phyloP scores from a whole-genome alignment of 495 filamentous ascomycete genomes.

The Penicillium tannophilum region DNA sequence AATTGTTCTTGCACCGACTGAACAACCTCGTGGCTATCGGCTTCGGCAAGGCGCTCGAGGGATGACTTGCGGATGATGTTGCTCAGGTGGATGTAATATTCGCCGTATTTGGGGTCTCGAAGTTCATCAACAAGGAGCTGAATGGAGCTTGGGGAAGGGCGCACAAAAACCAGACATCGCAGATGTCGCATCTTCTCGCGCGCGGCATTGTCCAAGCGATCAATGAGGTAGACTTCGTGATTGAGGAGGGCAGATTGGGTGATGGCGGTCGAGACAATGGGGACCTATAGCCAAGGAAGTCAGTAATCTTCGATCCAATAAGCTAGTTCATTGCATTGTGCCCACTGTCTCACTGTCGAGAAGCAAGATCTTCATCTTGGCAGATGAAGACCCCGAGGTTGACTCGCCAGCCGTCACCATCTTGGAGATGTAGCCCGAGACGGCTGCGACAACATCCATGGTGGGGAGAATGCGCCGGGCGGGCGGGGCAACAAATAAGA shows the following conservation, averaged over 20 bases:
- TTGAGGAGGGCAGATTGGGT: constrained; percentile 95
- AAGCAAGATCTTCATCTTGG: constrained; percentile 98
- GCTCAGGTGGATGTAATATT: constrained; percentile 96
- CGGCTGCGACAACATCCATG: constrained; percentile 93
- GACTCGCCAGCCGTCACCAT: constrained; percentile 90
- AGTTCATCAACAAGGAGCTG: constrained; percentile 94
- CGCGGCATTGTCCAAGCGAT: constrained; percentile 86
- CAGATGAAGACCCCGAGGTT: constrained; percentile 63
- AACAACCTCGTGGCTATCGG: constrained; percentile 97
- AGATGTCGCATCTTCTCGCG: constrained; percentile 98
- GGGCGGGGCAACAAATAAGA: constrained; percentile 7
- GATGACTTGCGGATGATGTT: constrained; percentile 97
- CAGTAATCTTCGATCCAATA: constrained; percentile 16
- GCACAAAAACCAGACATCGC: constrained; percentile 88
- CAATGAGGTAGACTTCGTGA: constrained; percentile 96
- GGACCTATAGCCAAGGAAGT: constrained; percentile 53
- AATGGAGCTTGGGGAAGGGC: constrained; percentile 87
- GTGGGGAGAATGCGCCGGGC: constrained; percentile 20
- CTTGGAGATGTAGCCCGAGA: constrained; percentile 95
- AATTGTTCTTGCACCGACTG: constrained; percentile 92
- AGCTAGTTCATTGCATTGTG: constrained; percentile 29
- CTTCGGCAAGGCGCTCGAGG: constrained; percentile 90
- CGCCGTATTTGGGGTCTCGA: constrained; percentile 94
- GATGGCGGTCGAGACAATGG: constrained; percentile 90
- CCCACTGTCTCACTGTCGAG: constrained; percentile 90